Evolutionary conservation across 345 rosid genomes (phyloP).

Genomic region (Odontarrhena argentea): DNA sequence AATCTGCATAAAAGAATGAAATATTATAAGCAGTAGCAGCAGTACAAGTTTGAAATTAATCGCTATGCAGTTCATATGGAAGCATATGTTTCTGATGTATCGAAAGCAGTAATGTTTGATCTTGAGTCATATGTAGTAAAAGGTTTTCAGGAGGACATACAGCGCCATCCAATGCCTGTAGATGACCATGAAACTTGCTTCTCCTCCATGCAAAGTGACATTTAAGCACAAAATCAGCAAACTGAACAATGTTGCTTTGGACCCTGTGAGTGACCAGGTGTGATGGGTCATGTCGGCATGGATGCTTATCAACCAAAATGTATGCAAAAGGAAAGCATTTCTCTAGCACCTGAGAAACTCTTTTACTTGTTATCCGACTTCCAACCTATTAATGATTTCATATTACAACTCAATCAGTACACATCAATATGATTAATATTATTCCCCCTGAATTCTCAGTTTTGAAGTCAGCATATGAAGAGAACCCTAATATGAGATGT

Average conservation of each 20-base stretch:
- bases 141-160: constrained; percentile 49
- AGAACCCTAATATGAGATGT: constrained; percentile 21
- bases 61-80: constrained; percentile 7
- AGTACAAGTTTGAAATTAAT: neutral
- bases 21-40: constrained; percentile 20
- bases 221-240: constrained; percentile 61
- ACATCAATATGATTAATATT: constrained; percentile 1
- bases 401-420: constrained; percentile 28
- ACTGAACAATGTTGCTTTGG: constrained; percentile 65
- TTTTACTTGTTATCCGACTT: constrained; percentile 85
- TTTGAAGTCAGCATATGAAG: constrained; percentile 4
- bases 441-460: constrained; percentile 12
- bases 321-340: constrained; percentile 65
- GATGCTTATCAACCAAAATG: constrained; percentile 80
- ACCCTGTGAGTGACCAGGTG: constrained; percentile 90
- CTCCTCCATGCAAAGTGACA: constrained; percentile 47
- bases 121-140: constrained; percentile 8
- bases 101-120: constrained; percentile 12
- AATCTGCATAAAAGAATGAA: constrained; percentile 56
- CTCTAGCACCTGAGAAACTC: constrained; percentile 80
- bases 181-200: constrained; percentile 49
- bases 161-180: constrained; percentile 58
- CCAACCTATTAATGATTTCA: constrained; percentile 69
- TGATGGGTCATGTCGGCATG: constrained; percentile 89
- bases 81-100: constrained; percentile 12